A percentile compares a stretch with the other conserved stretches of the same genome.
Evolutionary conservation across 257 asterid species (phyloP).

Genomic region (Solanum lignicaule): DNA sequence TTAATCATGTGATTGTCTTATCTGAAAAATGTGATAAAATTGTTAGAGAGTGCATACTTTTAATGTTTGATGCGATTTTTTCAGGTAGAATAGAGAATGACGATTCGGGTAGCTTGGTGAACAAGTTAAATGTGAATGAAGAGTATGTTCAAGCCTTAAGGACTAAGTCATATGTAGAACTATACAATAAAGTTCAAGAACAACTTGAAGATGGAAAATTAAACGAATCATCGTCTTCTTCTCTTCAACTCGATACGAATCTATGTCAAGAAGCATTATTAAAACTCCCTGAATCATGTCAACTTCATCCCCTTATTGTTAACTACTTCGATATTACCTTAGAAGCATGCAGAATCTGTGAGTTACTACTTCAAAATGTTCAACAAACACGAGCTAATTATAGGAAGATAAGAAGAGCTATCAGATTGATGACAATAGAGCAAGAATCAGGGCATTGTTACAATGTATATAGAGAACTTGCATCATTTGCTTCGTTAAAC

Average conservation of each 20-base stretch:
- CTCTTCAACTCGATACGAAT: constrained; percentile 7
- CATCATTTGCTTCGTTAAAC: constrained; percentile 17
- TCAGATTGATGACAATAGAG: constrained; percentile 15
- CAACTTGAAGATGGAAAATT: constrained; percentile 14
- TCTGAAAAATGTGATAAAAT: not conserved
- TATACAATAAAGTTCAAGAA: constrained; percentile 32
- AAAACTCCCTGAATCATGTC: constrained; percentile 7
- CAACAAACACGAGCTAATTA: constrained; percentile 26
- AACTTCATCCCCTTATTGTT: constrained; percentile 24
- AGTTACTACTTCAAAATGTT: constrained; percentile 30
- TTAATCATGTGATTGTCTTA: not conserved
- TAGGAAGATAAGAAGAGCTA: constrained; percentile 10
- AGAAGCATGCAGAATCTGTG: constrained; percentile 51
- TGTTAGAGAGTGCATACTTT: not conserved
- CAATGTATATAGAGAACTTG: constrained; percentile 16
- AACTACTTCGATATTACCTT: constrained; percentile 39
- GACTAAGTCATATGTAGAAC: constrained; percentile 61
- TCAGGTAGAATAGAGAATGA: constrained; percentile 25
- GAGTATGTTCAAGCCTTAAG: constrained; percentile 59
- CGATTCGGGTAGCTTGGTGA: constrained; percentile 12
- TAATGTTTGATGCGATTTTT: not conserved
- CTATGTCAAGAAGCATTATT: constrained; percentile 20
- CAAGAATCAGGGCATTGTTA: constrained; percentile 4
- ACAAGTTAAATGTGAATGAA: constrained; percentile 30
- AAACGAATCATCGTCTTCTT: constrained; percentile 4